These are phyloP conservation scores for Trypanosoma brucei DNA, from an alignment of 208 protist genomes.

Conservation along the genomic window DNA sequence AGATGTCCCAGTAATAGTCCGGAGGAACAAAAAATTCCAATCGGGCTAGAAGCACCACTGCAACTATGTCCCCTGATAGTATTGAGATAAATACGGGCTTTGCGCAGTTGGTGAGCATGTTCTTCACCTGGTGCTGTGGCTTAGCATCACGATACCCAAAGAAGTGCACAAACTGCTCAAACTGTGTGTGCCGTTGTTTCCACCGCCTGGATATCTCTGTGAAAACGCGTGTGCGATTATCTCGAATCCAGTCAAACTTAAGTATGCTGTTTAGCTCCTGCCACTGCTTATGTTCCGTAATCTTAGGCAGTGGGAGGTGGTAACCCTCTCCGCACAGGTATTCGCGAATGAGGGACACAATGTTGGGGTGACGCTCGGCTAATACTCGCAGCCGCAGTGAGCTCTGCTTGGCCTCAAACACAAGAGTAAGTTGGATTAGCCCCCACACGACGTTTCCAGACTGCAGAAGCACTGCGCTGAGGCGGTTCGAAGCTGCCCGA, in stretches of 20 bases:
- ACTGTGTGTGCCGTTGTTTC: constrained; percentile 67
- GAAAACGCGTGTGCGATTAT: constrained; percentile 81
- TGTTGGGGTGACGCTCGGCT: constrained; percentile 51
- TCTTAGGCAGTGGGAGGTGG: constrained; percentile 62
- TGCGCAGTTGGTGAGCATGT: constrained; percentile 74
- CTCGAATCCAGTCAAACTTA: constrained; percentile 80
- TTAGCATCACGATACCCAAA: constrained; percentile 69
- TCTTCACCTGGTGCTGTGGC: constrained; percentile 43
- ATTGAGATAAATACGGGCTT: constrained; percentile 84
- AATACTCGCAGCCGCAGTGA: constrained; percentile 71
- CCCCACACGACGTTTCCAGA: constrained; percentile 57
- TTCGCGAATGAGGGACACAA: constrained; percentile 48
- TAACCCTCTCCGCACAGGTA: constrained; percentile 85
- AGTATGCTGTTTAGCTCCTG: constrained; percentile 50
- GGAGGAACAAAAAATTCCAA: constrained; percentile 79
- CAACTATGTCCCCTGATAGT: constrained; percentile 62
- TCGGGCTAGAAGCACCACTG: constrained; percentile 66
- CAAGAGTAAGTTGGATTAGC: constrained; percentile 59
- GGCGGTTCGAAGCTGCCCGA: constrained; percentile 32
- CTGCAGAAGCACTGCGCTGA: constrained; percentile 58
- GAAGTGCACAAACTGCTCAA: constrained; percentile 87
- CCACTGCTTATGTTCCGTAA: constrained; percentile 80
- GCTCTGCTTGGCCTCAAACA: constrained; percentile 79
- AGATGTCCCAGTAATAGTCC: constrained; percentile 86
- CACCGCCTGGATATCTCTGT: constrained; percentile 86